Base-by-base conservation (phyloP, 2,329 filamentous ascomycete species). In the Penicillium sp. region DNA sequence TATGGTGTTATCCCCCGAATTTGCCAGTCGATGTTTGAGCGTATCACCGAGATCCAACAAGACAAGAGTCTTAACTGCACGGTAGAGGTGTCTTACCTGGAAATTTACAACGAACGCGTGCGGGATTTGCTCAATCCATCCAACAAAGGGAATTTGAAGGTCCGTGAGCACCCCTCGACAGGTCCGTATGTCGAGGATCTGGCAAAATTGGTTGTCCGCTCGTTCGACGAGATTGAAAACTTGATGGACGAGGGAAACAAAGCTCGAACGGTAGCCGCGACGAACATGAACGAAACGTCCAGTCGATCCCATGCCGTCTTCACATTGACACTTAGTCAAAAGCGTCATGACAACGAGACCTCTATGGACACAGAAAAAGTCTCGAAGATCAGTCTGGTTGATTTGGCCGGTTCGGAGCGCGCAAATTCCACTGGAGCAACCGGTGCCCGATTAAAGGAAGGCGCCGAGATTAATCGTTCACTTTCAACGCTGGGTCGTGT, bases 201-300 rank as follows among this genome's bases (percentile, higher is more conserved):
- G 55, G 89, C 93, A 45, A 96, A 98, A 64, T 70, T 98, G 42
- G 86, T 92, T 1, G 92, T 98, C 27, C 80, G 87, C 52, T 90
- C 87, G 43, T 96, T 98, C 61, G 75, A 83, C 37, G 93, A 98
- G 61, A 96, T 98, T 51, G 92, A 98, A 59, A 82, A 95, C 60
- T 70, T 98, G 55, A 98, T 98, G 92, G 92, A 98, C 60, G 90
- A 96, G 67, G 92, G 92, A 57, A 98, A 98, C 73, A 98, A 98
- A 68, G 92, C 92, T 22, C 78, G 92, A 72, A 98, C 92, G 0
- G 92, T 98, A 26, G 92, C 92, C 2, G 92, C 92, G 6, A 98
- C 92, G 26, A 98, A 96, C 75, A 98, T 98, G 92, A 98, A 98
- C 73, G 92, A 96, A 67, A 98, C 93, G 0, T 95, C 88, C 43